Percentiles rank a stretch among this genome's conserved stretches.
These are phyloP conservation scores for Jamesozyma gamospora DNA, from an alignment of 805 yeast genomes.

Conservation along the genomic window DNA sequence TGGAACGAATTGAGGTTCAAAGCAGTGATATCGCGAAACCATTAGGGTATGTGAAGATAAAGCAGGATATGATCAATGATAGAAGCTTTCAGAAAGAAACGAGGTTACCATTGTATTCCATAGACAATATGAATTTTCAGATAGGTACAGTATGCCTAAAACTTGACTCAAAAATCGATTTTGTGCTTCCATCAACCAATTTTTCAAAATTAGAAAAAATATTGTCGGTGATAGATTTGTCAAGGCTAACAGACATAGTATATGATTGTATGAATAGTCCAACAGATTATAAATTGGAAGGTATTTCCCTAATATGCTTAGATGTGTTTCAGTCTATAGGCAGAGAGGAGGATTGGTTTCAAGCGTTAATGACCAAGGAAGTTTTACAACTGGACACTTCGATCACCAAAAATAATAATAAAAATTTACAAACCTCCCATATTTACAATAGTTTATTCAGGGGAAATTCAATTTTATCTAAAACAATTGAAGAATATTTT, in stretches of 20 bases:
- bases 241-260: constrained; percentile 29
- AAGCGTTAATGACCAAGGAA: constrained; percentile 58
- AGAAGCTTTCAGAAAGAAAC: constrained; percentile 18
- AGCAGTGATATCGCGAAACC: constrained; percentile 31
- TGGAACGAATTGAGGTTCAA: constrained; percentile 19
- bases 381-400: constrained; percentile 31
- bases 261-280: constrained; percentile 1
- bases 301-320: constrained; percentile 47
- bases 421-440: constrained; percentile 21
- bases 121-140: constrained; percentile 30
- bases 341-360: constrained; percentile 64
- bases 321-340: constrained; percentile 68
- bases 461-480: constrained; percentile 76
- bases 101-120: constrained; percentile 37
- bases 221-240: constrained; percentile 44
- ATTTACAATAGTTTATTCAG: constrained; percentile 61
- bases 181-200: constrained; percentile 48
- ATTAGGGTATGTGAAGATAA: constrained; percentile 39
- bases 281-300: constrained; percentile 33
- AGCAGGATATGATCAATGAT: constrained; percentile 20
- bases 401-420: constrained; percentile 13
- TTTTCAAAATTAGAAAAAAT: constrained; percentile 56
- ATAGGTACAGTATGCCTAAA: constrained; percentile 52
- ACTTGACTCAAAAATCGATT: constrained; percentile 41
- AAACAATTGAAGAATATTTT: constrained; percentile 68